Evolutionary conservation across 1,139 yeast species (phyloP), one percentile per base, ranked within the genome.

Genomic region (Tardiomyces blankii): DNA sequence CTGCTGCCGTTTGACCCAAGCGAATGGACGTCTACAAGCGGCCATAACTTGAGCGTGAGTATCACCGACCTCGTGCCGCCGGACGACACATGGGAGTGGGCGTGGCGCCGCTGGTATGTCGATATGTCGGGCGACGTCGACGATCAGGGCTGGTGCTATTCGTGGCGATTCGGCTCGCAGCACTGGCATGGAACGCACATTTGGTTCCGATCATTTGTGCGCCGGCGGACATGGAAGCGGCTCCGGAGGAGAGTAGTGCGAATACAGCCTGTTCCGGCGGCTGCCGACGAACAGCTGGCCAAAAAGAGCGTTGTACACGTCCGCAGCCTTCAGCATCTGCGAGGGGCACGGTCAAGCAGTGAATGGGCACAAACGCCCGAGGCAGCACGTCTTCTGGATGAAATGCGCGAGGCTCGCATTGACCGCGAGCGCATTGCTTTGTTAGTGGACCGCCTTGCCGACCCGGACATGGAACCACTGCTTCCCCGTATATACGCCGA

Each of bases 121-220:
- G 70, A 81, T 52, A 82, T 82, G 93, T 65, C 75, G 32, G 70
- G 73, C 42, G 88, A 82, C 54, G 78, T 81, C 14, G 93, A 83
- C 59, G 87, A 81, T 52, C 82, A 80, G 52, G 93, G 93, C 1
- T 83, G 93, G 91, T 62, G 76, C 21, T 83, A 83, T 57, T 72
- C 82, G 32, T 57, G 66, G 57, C 47, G 60, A 18, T 69, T 70
- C 52, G 53, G 62, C 14, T 54, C 65, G 2, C 41, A 46, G 23
- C 52, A 51, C 16, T 69, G 74, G 74, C 65, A 67, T 44, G 71
- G 69, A 2, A 52, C 61, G 14, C 70, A 66, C 54, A 51, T 61
- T 9, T 62, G 65, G 59, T 57, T 65, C 46, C 65, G 66, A 38
- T 61, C 72, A 25, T 68, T 67, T 57, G 73, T 69, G 18, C 57